Evolutionary conservation across 2,329 filamentous ascomycete genomes (phyloP).

Genomic region (Cercospora sesami): DNA sequence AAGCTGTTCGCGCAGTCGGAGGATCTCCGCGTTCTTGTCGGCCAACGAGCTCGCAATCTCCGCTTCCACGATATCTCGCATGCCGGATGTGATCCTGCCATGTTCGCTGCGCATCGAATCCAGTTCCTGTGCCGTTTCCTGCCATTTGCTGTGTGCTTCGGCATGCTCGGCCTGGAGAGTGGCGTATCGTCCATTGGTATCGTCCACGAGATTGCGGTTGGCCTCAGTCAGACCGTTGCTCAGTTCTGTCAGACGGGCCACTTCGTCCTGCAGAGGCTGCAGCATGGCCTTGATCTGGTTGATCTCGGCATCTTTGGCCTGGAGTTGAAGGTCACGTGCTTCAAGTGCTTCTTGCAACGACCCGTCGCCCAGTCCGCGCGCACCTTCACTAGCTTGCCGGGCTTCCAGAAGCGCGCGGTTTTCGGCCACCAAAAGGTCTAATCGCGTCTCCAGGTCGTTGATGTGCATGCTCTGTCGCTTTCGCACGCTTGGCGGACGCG

Average conservation of each 20-base stretch:
- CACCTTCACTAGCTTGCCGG: constrained; percentile 18
- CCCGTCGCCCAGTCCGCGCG: constrained; percentile 48
- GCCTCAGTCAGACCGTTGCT: constrained; percentile 77
- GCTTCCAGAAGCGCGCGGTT: constrained; percentile 78
- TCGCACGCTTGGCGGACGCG: constrained; percentile 90
- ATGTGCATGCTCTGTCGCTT: constrained; percentile 98
- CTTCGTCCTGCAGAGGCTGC: constrained; percentile 77
- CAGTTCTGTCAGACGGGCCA: constrained; percentile 74
- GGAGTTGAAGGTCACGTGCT: constrained; percentile 67
- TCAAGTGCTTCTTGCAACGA: constrained; percentile 56
- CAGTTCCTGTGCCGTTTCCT: constrained; percentile 65
- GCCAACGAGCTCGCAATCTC: constrained; percentile 67
- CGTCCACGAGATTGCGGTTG: constrained; percentile 72
- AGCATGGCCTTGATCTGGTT: constrained; percentile 71
- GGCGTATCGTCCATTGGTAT: constrained; percentile 71
- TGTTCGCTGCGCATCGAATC: constrained; percentile 66
- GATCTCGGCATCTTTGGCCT: constrained; percentile 84
- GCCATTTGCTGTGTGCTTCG: constrained; percentile 53
- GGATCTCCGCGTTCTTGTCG: constrained; percentile 82
- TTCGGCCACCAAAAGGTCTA: constrained; percentile 83
- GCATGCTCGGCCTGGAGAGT: constrained; percentile 67
- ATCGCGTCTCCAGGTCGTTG: constrained; percentile 76
- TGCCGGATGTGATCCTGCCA: constrained; percentile 60
- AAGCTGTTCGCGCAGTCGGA: constrained; percentile 73
- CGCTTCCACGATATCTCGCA: constrained; percentile 62